Percentiles rank a stretch among this genome's conserved stretches.
Evolutionary conservation across 441 rosid species (phyloP).

Genomic region (Erysimum cheiri): DNA sequence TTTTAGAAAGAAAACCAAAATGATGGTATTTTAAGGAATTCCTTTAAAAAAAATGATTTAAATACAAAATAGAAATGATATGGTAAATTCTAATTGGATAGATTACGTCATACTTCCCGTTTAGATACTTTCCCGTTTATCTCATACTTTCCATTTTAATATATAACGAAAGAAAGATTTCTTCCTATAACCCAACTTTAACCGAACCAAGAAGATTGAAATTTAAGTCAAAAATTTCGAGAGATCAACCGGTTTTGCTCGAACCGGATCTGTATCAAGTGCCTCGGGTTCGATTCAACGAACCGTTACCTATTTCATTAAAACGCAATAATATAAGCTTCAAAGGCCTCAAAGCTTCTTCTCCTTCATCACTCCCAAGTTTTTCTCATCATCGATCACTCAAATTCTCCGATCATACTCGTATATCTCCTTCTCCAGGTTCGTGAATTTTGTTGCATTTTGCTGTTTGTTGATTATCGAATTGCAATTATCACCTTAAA

Average conservation of each 20-base stretch:
- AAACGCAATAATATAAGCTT: constrained; percentile 5
- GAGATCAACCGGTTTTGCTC: constrained; percentile 1
- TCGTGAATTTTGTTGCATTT: constrained; percentile 16
- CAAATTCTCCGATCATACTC: constrained; percentile 6
- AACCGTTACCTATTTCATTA: constrained; percentile 24
- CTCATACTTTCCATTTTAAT: constrained; percentile 2
- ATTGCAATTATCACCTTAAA: constrained; percentile 17
- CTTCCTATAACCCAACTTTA: not conserved
- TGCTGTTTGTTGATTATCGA: not conserved
- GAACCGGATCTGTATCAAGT: constrained; percentile 30
- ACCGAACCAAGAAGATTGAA: constrained; percentile 17
- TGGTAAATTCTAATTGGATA: constrained; percentile 26
- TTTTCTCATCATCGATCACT: constrained; percentile 19
- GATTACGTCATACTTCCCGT: constrained; percentile 21
- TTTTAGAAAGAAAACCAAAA: too few species aligned
- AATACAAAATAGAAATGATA: not conserved
- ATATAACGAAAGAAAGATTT: too few species aligned
- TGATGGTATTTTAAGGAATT: too few species aligned
- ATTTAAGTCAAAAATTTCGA: not conserved
- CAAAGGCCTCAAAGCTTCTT: not conserved
- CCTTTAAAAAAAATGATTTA: too few species aligned
- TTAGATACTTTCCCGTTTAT: not conserved
- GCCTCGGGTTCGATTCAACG: not conserved
- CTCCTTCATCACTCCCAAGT: constrained; percentile 11
- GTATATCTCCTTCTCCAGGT: constrained; percentile 33